phyloP scores from a whole-genome alignment of 768 basidiomycete species.

The Vararia minispora region DNA sequence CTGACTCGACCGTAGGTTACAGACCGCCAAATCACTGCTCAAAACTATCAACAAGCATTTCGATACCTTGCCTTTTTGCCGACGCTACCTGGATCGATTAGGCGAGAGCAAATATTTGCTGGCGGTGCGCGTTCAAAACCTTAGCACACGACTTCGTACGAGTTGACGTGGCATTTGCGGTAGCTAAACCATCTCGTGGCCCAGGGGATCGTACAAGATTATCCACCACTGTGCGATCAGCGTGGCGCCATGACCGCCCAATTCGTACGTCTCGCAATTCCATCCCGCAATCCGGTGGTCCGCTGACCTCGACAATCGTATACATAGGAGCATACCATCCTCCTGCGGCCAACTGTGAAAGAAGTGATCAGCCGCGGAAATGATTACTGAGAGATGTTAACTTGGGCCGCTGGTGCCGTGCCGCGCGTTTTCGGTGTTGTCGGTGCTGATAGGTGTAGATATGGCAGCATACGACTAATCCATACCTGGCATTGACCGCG shows the following conservation, averaged over 20 bases:
- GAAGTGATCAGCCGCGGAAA: slow-evolving; percentile 79
- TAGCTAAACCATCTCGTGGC: slow-evolving; percentile 85
- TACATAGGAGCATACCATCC: slow-evolving; percentile 71
- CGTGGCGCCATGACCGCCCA: slow-evolving; percentile 90
- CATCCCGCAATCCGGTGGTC: neutral
- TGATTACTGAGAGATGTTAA: slow-evolving; percentile 60
- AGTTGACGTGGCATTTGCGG: neutral
- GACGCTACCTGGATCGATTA: slow-evolving; percentile 84
- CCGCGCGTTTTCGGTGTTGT: too few species aligned
- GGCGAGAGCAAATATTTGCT: slow-evolving; percentile 92
- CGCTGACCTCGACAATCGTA: neutral
- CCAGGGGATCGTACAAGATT: slow-evolving; percentile 82
- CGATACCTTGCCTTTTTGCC: slow-evolving; percentile 91
- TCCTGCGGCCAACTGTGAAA: slow-evolving; percentile 75
- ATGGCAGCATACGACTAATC: too few species aligned
- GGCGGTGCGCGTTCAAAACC: slow-evolving; percentile 41
- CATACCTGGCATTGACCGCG: too few species aligned
- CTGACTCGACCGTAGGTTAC: slow-evolving; percentile 38
- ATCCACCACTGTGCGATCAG: slow-evolving; percentile 86
- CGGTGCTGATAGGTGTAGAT: too few species aligned
- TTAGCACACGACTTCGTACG: neutral
- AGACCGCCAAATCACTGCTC: slow-evolving; percentile 75
- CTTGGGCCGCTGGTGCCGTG: too few species aligned
- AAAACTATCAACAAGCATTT: slow-evolving; percentile 87
- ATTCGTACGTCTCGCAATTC: slow-evolving; percentile 42